A percentile compares a stretch with the other conserved stretches of the same genome.
Conservation (phyloP, 148 eudicot genomes). For the Camellia granthamiana region DNA sequence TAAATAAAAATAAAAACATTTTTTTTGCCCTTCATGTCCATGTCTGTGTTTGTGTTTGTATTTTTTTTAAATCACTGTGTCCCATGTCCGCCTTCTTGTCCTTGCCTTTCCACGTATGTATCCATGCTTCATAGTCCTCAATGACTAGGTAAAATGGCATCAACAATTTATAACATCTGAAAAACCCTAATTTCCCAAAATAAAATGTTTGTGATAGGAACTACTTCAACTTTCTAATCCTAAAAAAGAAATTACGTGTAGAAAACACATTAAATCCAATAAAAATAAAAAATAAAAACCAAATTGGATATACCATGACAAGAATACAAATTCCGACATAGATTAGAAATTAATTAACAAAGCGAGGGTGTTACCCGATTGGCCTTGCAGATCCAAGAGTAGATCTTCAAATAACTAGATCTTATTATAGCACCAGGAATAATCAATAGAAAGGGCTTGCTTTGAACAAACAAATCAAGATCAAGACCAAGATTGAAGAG, state of each 20-base stretch:
- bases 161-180: background rate
- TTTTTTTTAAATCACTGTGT: too few relatives aligned
- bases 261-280: background rate
- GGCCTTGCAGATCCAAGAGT: background rate
- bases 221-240: background rate
- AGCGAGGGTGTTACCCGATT: background rate
- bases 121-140: too few relatives aligned
- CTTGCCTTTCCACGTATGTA: too few relatives aligned
- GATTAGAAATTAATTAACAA: background rate
- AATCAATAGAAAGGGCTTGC: background rate
- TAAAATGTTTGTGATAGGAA: background rate
- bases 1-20: too few relatives aligned
- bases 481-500: background rate
- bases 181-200: background rate
- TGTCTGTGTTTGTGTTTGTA: too few relatives aligned
- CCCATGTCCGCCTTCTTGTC: too few relatives aligned
- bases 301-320: background rate
- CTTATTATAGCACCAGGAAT: background rate
- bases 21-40: too few relatives aligned
- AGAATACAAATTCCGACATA: background rate
- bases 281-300: background rate
- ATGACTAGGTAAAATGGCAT: background rate
- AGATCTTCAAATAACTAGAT: background rate
- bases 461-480: background rate
- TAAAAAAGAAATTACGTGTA: background rate